Percentiles rank a stretch among this genome's conserved stretches.
phyloP scores from a whole-genome alignment of 768 basidiomycete genomes.

The Collybiopsis confluens region DNA sequence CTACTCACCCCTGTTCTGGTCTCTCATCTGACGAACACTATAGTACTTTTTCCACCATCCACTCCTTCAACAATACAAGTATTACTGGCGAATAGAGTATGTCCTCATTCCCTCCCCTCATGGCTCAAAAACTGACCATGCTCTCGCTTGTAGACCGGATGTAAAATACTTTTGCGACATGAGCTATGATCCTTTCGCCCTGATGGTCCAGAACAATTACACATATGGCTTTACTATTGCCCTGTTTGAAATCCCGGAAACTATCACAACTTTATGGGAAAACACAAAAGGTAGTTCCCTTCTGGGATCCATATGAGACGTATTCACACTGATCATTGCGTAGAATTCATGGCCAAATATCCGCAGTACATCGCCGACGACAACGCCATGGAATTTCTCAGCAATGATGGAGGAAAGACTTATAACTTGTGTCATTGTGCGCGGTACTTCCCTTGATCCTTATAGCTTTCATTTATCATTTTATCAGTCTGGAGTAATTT shows the following conservation, averaged over 20 bases:
- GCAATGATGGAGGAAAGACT: slow-evolving; percentile 42
- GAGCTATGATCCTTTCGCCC: slow-evolving; percentile 61
- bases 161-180: slow-evolving; percentile 77
- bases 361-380: slow-evolving; percentile 54
- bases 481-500: slow-evolving; percentile 61
- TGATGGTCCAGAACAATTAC: slow-evolving; percentile 66
- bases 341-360: slow-evolving; percentile 51
- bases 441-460: slow-evolving; percentile 17
- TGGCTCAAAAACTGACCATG: slow-evolving; percentile 34
- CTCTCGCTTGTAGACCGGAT: slow-evolving; percentile 51
- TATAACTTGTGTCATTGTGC: slow-evolving; percentile 75
- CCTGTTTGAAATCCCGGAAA: slow-evolving; percentile 69
- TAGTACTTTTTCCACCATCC: slow-evolving; percentile 73
- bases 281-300: slow-evolving; percentile 51
- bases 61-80: slow-evolving; percentile 48
- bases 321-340: neutral
- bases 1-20: slow-evolving; percentile 28
- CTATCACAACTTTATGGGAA: slow-evolving; percentile 73
- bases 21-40: slow-evolving; percentile 34
- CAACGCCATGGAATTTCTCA: slow-evolving; percentile 59
- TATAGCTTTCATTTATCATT: neutral
- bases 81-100: slow-evolving; percentile 62
- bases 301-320: slow-evolving; percentile 6
- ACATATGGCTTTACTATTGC: slow-evolving; percentile 75
- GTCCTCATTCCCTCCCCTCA: slow-evolving; percentile 11